Conservation (phyloP, 75 land plant species). For the Cupressus sempervirens region DNA sequence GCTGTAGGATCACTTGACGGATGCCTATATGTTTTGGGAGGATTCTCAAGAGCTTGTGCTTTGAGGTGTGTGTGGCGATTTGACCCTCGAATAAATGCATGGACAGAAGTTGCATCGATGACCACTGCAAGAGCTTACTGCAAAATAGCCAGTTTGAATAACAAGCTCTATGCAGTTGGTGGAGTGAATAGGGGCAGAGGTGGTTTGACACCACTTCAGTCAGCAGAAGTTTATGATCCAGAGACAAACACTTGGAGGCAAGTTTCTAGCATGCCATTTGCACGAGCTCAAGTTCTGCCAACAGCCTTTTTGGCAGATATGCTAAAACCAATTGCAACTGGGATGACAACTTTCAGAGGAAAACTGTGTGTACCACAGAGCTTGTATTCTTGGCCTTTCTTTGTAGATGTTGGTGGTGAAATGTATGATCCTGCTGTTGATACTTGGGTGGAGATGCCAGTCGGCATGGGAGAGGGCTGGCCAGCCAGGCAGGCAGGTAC, state of each 20-base stretch:
- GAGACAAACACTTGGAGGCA: constrained; percentile 59
- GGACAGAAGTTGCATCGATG: constrained; percentile 81
- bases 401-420: constrained; percentile 98
- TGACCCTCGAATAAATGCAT: constrained; percentile 69
- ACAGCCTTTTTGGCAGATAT: constrained; percentile 83
- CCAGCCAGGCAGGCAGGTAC: constrained; percentile 95
- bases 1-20: constrained; percentile 79
- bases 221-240: constrained; percentile 93
- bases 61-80: constrained; percentile 77
- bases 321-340: constrained; percentile 97
- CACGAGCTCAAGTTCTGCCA: constrained; percentile 72
- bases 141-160: constrained; percentile 74
- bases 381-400: constrained; percentile 97
- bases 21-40: constrained; percentile 89
- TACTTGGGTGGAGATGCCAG: constrained; percentile 88
- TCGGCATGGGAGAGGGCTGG: constrained; percentile 99
- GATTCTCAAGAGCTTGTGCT: constrained; percentile 74
- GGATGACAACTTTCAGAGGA: constrained; percentile 81
- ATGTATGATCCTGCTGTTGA: constrained; percentile 74
- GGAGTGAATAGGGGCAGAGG: constrained; percentile 79
- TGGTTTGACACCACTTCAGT: constrained; percentile 87
- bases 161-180: constrained; percentile 93
- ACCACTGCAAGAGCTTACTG: constrained; percentile 83
- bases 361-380: constrained; percentile 89
- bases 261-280: constrained; percentile 88